Evolutionary conservation across 192 early-diverging fungal genomes (phyloP), one percentile per base, ranked within the genome.

Genomic region (Backusella parvicylindrica): DNA sequence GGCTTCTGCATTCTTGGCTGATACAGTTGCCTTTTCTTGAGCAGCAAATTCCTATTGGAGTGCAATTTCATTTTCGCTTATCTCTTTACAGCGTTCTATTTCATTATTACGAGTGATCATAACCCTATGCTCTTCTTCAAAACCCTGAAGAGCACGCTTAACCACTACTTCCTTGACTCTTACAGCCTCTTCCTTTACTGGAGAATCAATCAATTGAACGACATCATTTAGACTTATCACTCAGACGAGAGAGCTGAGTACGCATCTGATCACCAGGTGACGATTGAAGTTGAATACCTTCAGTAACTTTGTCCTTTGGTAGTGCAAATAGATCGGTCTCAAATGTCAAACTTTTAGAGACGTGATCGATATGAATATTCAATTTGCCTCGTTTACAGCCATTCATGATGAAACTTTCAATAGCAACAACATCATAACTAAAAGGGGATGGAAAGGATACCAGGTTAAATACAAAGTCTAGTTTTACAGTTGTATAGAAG

Each of bases 371-470:
- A 64, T 96, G 93, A 77, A 99, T 97, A 68, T 89, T 89, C 74
- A 99, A 88, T 82, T 99, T 97, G 32, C 96, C 96, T 81, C 94
- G 96, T 50, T 95, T 92, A 81, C 94, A 95, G 36, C 97, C 98
- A 85, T 96, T 93, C 95, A 99, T 96, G 75, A 99, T 95, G 81
- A 99, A 97, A 79, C 95, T 95, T 87, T 99, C 97, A 74, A 99
- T 96, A 13, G 87, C 87, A 30, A 92, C 88, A 15, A 93, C 88
- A 68, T 91, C 91, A 82, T 93, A 94, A 82, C 87, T 90, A 87
- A 92, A 94, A n/a, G 91, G 93, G 26, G 85, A 87, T 16, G 94
- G 91, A 89, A 99, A 97, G 30, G 91, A 86, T 16, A 95, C 93
- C 41, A 99, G 86, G 28, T 93, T 84, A 36, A 97, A 87, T 43